Conservation (phyloP, 2,329 filamentous ascomycete genomes). For the Colletotrichum lini region DNA sequence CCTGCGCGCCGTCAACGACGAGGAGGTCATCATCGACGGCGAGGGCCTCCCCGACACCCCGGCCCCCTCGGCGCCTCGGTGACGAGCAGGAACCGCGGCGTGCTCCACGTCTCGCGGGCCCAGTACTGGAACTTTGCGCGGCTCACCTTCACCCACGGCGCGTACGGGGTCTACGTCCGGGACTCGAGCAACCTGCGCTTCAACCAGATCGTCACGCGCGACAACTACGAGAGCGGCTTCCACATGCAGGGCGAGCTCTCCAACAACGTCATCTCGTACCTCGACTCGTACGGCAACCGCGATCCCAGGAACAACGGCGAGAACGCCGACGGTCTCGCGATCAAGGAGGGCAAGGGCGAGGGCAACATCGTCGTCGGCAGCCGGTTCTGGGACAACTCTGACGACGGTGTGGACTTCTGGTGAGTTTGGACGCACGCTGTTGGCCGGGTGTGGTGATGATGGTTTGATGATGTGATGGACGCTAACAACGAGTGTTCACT, state of each 20-base stretch:
- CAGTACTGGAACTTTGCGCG: slow-evolving; percentile 53
- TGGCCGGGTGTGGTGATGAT: too few species aligned
- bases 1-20: slow-evolving; percentile 57
- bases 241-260: slow-evolving; percentile 47
- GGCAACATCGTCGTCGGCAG: slow-evolving; percentile 58
- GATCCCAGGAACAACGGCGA: slow-evolving; percentile 63
- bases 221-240: slow-evolving; percentile 57
- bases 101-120: slow-evolving; percentile 60
- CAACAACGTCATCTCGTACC: slow-evolving; percentile 53
- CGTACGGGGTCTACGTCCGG: slow-evolving; percentile 54
- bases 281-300: slow-evolving; percentile 56
- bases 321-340: slow-evolving; percentile 60
- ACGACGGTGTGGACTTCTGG: slow-evolving; percentile 60
- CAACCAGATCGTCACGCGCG: slow-evolving; percentile 52
- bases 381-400: slow-evolving; percentile 62
- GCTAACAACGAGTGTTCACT: not conserved
- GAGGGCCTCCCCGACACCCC: slow-evolving; percentile 58
- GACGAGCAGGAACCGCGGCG: slow-evolving; percentile 58
- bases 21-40: slow-evolving; percentile 63
- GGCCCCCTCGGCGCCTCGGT: slow-evolving; percentile 56
- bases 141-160: slow-evolving; percentile 53
- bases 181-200: slow-evolving; percentile 55
- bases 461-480: fast-evolving
- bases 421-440: not conserved
- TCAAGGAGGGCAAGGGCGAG: slow-evolving; percentile 60